Percentiles rank a stretch among this genome's conserved stretches.
Evolutionary conservation across 2,329 filamentous ascomycete species (phyloP).

Genomic region (Botrytis cinerea): DNA sequence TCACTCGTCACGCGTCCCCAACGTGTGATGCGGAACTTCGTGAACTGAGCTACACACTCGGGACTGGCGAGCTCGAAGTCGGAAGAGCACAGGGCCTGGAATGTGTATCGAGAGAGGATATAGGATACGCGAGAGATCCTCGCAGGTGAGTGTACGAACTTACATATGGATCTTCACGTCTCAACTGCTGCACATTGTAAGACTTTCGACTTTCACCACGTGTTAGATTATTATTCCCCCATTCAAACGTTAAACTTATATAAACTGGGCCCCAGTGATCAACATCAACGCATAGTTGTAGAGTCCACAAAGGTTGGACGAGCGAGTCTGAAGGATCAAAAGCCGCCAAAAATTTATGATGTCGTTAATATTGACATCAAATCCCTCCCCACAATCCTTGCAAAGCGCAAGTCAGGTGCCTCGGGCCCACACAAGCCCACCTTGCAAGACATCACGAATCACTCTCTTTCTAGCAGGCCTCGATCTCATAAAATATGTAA

Average conservation of each 20-base stretch:
- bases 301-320: not conserved
- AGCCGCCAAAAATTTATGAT: not conserved
- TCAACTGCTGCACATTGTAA: not conserved
- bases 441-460: conserved; percentile 17
- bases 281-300: not conserved
- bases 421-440: conserved; percentile 1
- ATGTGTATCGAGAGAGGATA: not conserved
- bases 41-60: not conserved
- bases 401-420: not conserved
- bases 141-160: not conserved
- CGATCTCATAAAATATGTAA: conserved; percentile 11
- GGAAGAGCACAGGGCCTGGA: not conserved
- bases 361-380: not conserved
- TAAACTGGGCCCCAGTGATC: too few relatives aligned
- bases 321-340: not conserved
- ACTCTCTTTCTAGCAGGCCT: not conserved
- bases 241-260: not conserved
- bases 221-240: not conserved
- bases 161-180: too few relatives aligned
- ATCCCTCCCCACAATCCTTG: not conserved
- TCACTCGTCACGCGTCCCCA: not conserved
- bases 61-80: not conserved
- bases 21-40: not conserved
- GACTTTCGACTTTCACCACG: not conserved
- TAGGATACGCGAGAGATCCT: not conserved